These are phyloP conservation scores for Blumeria graminis DNA, from an alignment of 2,329 filamentous ascomycete species.

Conservation along the genomic window DNA sequence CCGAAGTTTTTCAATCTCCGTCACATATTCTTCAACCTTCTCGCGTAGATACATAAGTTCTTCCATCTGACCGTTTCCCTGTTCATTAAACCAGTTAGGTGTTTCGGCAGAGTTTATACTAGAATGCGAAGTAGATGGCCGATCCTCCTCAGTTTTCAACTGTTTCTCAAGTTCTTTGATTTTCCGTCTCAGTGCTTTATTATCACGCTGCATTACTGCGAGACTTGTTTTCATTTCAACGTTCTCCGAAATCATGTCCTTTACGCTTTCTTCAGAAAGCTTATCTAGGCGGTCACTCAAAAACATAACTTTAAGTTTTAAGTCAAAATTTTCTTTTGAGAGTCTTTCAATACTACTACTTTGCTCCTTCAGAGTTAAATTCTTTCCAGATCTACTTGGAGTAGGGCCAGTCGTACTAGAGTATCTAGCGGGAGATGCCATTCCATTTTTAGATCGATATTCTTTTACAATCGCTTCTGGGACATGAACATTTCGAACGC, in stretches of 20 bases:
- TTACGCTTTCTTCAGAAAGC: conserved; percentile 83
- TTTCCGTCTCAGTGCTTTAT: conserved; percentile 55
- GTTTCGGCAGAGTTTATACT: conserved; percentile 30
- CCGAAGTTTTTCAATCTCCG: conserved; percentile 59
- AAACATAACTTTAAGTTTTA: conserved; percentile 95
- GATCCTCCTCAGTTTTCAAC: conserved; percentile 37
- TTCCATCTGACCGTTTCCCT: conserved; percentile 42
- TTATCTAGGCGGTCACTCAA: conserved; percentile 82
- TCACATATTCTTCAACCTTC: conserved; percentile 59
- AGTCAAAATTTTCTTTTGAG: conserved; percentile 93
- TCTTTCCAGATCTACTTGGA: conserved; percentile 33
- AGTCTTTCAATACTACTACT: conserved; percentile 90
- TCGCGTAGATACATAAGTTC: conserved; percentile 71
- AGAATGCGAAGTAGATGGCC: conserved; percentile 34
- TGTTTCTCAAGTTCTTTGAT: conserved; percentile 73
- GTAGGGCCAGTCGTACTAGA: conserved; percentile 25
- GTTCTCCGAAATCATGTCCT: conserved; percentile 95
- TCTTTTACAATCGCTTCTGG: conserved; percentile 72
- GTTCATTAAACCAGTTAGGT: conserved; percentile 30
- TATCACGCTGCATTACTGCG: conserved; percentile 73
- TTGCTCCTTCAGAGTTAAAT: conserved; percentile 84
- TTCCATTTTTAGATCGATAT: conserved; percentile 52
- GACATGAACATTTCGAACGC: conserved; percentile 73
- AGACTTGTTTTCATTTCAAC: conserved; percentile 84
- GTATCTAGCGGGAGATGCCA: conserved; percentile 24